Evolutionary conservation across 192 early-diverging fungal species (phyloP), one percentile per base, ranked within the genome.

Genomic region (Haplosporangium gracile): DNA sequence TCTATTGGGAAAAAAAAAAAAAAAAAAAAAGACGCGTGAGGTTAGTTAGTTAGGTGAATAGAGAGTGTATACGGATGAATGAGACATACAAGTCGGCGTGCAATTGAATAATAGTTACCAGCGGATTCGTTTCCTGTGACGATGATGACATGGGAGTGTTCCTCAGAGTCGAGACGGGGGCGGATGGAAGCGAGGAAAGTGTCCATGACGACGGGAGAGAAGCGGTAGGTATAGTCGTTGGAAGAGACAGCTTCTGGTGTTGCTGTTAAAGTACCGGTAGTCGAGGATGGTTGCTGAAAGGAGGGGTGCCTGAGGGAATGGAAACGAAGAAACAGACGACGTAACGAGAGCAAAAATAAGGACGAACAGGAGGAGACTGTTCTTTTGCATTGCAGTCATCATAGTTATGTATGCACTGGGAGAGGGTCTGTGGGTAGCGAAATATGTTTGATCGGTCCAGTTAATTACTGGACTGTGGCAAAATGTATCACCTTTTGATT

Each of bases 61-160:
- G 38, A 45, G 24, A 38, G 11, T 34, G 55, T 5, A 0, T 49
- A 34, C 4, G 29, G 55, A 45, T 45, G 29, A 74, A 51, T 22
- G 60, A 68, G 34, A 72, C 24, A 45, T 34, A 49, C 1, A 40
- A 29, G 51, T 11, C 1, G 4, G 70, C 42, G 15, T 42, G 38
- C 70, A 26, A n/a, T 40, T 26, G 39, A 40, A 22, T 36, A 36
- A 36, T 36, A 8, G 22, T 42, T 88, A 94, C 93, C 94, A 34
- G 93, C 94, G n/a, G 95, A 93, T 81, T 96, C 95, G 77, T 96
- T 96, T 40, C 95, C 95, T 38, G 91, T 88, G 32, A 95, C 93
- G 40, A 96, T 29, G 26, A 89, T 87, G 75, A 80, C 80, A 6
- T 72, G 36, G 0, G 80, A 40, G 7, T n/a, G 4, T 6, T 80